A percentile compares a stretch with the other conserved stretches of the same genome.
These are phyloP conservation scores for Chimonanthus praecox DNA, from an alignment of 164 flowering plant genomes.

Conservation along the genomic window DNA sequence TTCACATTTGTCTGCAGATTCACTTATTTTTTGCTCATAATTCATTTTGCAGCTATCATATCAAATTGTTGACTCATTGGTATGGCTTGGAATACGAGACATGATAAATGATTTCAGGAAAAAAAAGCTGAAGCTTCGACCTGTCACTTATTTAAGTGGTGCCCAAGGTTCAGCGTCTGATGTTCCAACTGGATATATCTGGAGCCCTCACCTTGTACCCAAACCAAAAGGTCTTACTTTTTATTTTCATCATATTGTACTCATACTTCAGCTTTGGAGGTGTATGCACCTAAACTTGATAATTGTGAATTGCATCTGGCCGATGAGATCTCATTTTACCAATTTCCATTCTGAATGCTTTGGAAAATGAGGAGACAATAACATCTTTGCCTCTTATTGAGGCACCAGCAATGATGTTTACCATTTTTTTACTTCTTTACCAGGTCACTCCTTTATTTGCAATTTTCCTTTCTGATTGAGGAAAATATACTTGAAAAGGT, in stretches of 20 bases:
- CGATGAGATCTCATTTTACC: too few relatives aligned
- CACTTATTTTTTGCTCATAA: neutral
- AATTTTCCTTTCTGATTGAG: too few relatives aligned
- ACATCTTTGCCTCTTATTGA: too few relatives aligned
- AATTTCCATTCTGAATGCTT: too few relatives aligned
- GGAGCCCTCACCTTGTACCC: constrained; percentile 99
- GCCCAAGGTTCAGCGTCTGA: constrained; percentile 77
- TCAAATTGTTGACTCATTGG: constrained; percentile 93
- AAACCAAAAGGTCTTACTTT: constrained; percentile 86
- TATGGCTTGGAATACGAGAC: constrained; percentile 99
- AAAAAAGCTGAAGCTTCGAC: constrained; percentile 85
- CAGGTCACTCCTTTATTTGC: too few relatives aligned
- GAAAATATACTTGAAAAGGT: too few relatives aligned
- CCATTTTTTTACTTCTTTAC: too few relatives aligned
- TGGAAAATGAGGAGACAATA: too few relatives aligned
- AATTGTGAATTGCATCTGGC: too few relatives aligned
- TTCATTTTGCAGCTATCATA: constrained; percentile 72
- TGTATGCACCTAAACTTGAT: too few relatives aligned
- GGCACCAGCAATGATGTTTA: too few relatives aligned
- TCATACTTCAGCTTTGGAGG: too few relatives aligned
- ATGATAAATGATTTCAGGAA: constrained; percentile 95
- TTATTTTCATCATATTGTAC: constrained; percentile 1
- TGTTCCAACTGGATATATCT: constrained; percentile 88
- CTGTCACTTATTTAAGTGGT: constrained; percentile 97
- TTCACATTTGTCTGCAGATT: neutral